Base-by-base conservation (phyloP, 441 rosid species). In the Populus tomentosa region DNA sequence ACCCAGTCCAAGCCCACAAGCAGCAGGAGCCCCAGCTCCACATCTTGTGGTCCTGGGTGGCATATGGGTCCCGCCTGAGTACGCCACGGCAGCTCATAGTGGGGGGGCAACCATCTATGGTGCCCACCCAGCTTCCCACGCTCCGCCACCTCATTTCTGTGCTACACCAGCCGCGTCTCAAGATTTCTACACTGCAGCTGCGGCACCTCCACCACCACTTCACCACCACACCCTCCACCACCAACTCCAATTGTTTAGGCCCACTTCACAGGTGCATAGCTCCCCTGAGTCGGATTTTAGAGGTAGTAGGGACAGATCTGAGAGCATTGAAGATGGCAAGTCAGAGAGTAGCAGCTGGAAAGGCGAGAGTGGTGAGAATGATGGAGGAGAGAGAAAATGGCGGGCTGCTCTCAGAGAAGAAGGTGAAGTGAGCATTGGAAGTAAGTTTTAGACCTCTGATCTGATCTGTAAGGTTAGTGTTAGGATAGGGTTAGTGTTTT, bases 41-140 rank as follows among this genome's bases (percentile, higher is more conserved):
- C 97, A 86, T 85, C 85, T 96, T 24, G 91, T 96, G 11, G 95
- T 96, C 83, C 81, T 95, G 75, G 97, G 97, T n/a, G 85, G 97
- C 73, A 92, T 95, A 36, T 95, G 97, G 98, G 97, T 94, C 75
- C 97, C 98, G 21, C 92, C 95, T 0, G 99, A 95, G 72, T 94
- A 94, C 70, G 92, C 98, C 78, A 83, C 96, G 0, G 83, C 89
- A n/a, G n/a, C n/a, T 62, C 91, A 90, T 80, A 76, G 82, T 28
- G 89, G 90, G 5, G 61, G 88, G 13, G 62, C 32, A 11, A 16
- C 90, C 38, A 13, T 77, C 33, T 77, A 71, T 33, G 65, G 75
- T 1, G 21, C 77, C 72, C 85, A 86, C 80, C 85, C 86, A 2
- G 70, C 83, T 6, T 68, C 91, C 75, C 94, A 87, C 72, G 85